Conservation (phyloP, 495 filamentous ascomycete genomes). For the Parmelia sp. region DNA sequence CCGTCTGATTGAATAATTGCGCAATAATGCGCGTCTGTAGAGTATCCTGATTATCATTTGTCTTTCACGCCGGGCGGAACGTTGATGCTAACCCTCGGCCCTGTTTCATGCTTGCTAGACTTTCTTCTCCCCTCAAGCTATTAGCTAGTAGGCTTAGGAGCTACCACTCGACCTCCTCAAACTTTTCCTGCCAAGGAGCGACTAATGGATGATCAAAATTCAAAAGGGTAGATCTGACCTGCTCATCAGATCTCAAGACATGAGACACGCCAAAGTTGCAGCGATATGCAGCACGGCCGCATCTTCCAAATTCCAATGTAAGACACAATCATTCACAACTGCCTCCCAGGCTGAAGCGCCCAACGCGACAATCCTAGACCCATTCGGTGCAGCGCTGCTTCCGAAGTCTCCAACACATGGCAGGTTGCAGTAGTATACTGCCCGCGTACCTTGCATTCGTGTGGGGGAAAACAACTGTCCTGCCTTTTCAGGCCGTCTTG, state of each 20-base stretch:
- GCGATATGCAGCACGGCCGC: too few relatives aligned
- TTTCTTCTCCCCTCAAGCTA: neutral
- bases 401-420: constrained; percentile 4
- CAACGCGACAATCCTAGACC: neutral
- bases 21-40: too few relatives aligned
- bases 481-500: neutral
- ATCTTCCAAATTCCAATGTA: too few relatives aligned
- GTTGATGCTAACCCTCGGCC: neutral
- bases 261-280: neutral
- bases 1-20: neutral
- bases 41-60: neutral
- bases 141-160: too few relatives aligned
- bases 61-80: neutral
- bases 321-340: neutral
- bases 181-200: neutral
- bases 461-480: constrained; percentile 1
- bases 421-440: neutral
- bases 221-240: neutral
- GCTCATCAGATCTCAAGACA: neutral
- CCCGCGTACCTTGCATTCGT: constrained; percentile 18
- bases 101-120: neutral
- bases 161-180: neutral
- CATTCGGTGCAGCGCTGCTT: neutral
- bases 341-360: neutral
- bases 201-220: neutral